Percentiles rank a stretch among this genome's conserved stretches.
These are phyloP conservation scores for Golovinomyces cichoracearum DNA, from an alignment of 2,329 filamentous ascomycete genomes.

Conservation along the genomic window DNA sequence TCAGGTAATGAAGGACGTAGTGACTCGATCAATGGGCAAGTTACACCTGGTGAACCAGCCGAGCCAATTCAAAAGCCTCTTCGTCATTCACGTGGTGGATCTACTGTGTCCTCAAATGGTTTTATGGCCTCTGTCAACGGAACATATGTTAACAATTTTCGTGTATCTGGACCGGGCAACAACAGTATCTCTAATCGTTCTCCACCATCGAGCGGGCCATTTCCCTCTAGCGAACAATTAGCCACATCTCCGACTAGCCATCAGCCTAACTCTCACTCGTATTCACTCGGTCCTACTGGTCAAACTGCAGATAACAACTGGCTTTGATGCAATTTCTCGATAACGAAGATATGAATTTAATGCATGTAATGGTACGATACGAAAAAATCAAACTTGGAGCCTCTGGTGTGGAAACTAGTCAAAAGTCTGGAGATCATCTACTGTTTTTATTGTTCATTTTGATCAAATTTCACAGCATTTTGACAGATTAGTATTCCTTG, in stretches of 20 bases:
- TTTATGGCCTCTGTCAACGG: slow-evolving; percentile 8
- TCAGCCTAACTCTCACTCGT: slow-evolving; percentile 11
- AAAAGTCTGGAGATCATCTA: too few species aligned
- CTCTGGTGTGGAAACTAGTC: too few species aligned
- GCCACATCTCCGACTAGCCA: slow-evolving; percentile 5
- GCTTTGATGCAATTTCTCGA: too few species aligned
- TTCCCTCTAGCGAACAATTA: slow-evolving; percentile 10
- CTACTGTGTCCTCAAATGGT: slow-evolving; percentile 10
- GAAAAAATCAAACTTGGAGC: too few species aligned
- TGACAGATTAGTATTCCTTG: too few species aligned
- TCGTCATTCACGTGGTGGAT: slow-evolving; percentile 14
- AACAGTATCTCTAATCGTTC: slow-evolving; percentile 6
- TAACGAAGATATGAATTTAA: too few species aligned
- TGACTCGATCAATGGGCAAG: slow-evolving; percentile 12
- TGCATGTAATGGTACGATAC: too few species aligned
- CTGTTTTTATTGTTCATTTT: too few species aligned
- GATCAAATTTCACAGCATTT: too few species aligned
- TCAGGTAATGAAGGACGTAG: slow-evolving; percentile 25
- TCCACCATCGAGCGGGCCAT: slow-evolving; percentile 5
- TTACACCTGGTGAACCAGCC: slow-evolving; percentile 11
- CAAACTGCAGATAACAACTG: too few species aligned
- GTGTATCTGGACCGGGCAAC: slow-evolving; percentile 6
- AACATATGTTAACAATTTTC: slow-evolving; percentile 11
- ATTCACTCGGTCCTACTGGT: too few species aligned
- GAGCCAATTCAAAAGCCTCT: slow-evolving; percentile 9